Evolutionary conservation across 345 rosid species (phyloP).

Genomic region (Dimocarpus longan): DNA sequence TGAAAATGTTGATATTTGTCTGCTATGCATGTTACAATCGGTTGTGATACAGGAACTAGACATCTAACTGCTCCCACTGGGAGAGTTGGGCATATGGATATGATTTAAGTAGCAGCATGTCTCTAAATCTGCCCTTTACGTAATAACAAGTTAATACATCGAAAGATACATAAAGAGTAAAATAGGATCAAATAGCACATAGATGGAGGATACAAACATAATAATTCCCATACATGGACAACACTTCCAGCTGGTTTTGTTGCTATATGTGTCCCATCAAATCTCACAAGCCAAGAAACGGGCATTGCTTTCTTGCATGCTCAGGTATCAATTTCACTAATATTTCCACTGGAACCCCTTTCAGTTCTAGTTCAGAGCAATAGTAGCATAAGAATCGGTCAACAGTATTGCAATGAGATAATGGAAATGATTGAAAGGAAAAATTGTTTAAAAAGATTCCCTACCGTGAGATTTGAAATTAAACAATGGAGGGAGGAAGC

Average conservation of each 20-base stretch:
- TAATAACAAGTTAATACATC: slow-evolving; percentile 23
- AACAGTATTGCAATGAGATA: not conserved
- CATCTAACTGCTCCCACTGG: not conserved
- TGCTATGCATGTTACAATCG: slow-evolving; percentile 21
- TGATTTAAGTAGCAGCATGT: slow-evolving; percentile 1
- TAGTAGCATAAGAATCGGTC: not conserved
- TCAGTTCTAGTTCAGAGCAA: slow-evolving; percentile 58
- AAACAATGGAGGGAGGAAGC: slow-evolving; percentile 84
- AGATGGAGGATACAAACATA: slow-evolving; percentile 21
- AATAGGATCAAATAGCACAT: slow-evolving; percentile 22
- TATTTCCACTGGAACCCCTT: slow-evolving; percentile 72
- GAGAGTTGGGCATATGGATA: not conserved
- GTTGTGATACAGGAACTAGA: slow-evolving; percentile 2
- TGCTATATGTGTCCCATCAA: slow-evolving; percentile 29
- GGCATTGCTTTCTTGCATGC: slow-evolving; percentile 87
- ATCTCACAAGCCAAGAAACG: slow-evolving; percentile 66
- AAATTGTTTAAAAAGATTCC: not conserved
- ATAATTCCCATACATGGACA: slow-evolving; percentile 26
- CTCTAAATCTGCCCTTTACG: slow-evolving; percentile 41
- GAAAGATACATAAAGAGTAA: not conserved
- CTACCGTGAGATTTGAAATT: slow-evolving; percentile 89
- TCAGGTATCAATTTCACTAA: slow-evolving; percentile 75
- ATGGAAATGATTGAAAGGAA: not conserved
- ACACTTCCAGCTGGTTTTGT: slow-evolving; percentile 13
- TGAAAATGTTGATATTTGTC: slow-evolving; percentile 1